These are phyloP conservation scores for Blepharisma stoltei DNA, from an alignment of 73 alveolate species.

Conservation along the genomic window DNA sequence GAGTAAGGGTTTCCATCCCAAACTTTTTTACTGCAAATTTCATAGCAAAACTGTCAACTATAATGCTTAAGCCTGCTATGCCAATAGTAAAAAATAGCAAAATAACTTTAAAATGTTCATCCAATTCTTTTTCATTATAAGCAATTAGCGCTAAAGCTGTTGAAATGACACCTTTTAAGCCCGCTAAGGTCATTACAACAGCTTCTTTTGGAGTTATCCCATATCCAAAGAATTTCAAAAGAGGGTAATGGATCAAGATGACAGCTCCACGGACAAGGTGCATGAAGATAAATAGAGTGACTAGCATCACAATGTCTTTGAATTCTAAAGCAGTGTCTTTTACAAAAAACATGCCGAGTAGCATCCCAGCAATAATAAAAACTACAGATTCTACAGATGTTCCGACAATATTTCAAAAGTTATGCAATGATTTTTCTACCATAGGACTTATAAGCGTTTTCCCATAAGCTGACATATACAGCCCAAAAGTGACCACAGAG, in stretches of 20 bases:
- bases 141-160: slow-evolving; percentile 62
- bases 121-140: slow-evolving; percentile 41
- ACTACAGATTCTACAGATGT: slow-evolving; percentile 54
- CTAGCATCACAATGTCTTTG: slow-evolving; percentile 48
- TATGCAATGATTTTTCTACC: slow-evolving; percentile 53
- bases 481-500: slow-evolving; percentile 57
- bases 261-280: slow-evolving; percentile 48
- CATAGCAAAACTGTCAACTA: slow-evolving; percentile 36
- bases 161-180: slow-evolving; percentile 71
- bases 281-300: slow-evolving; percentile 57
- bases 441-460: slow-evolving; percentile 50
- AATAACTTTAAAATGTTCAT: slow-evolving; percentile 50
- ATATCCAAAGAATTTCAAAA: slow-evolving; percentile 55
- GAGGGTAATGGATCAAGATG: slow-evolving; percentile 43
- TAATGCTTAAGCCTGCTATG: slow-evolving; percentile 58
- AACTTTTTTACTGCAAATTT: slow-evolving; percentile 25
- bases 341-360: slow-evolving; percentile 48
- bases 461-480: slow-evolving; percentile 63
- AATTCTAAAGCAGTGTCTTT: slow-evolving; percentile 37
- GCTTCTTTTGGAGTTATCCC: slow-evolving; percentile 51
- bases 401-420: slow-evolving; percentile 55
- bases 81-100: slow-evolving; percentile 60
- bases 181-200: slow-evolving; percentile 53
- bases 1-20: slow-evolving; percentile 26
- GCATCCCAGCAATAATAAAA: slow-evolving; percentile 57